Evolutionary conservation across 495 filamentous ascomycete genomes (phyloP).

Genomic region (Penicillium parvum): DNA sequence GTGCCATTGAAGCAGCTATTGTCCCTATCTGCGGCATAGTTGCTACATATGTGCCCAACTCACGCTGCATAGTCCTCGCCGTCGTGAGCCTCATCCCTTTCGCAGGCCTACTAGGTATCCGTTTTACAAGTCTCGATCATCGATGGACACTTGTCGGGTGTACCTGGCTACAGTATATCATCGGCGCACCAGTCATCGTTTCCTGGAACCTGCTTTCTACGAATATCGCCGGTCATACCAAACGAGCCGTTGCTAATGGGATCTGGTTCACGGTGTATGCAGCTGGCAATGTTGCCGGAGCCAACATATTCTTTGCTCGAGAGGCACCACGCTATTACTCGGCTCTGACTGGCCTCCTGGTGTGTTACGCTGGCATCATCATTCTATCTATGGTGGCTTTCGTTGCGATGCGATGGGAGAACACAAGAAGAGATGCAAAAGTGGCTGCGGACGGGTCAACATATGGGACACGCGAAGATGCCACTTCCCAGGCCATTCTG

Average conservation of each 20-base stretch:
- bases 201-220: constrained; percentile 53
- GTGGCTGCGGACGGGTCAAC: constrained; percentile 8
- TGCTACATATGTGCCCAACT: constrained; percentile 37
- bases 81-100: constrained; percentile 33
- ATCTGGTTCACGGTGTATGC: constrained; percentile 36
- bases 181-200: constrained; percentile 48
- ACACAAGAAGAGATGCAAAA: constrained; percentile 21
- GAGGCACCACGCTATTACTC: constrained; percentile 37
- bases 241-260: constrained; percentile 49
- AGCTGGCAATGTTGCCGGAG: constrained; percentile 40
- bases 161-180: constrained; percentile 46
- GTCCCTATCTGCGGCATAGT: constrained; percentile 34
- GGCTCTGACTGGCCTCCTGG: constrained; percentile 28
- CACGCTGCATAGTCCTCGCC: constrained; percentile 39
- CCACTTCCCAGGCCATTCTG: constrained; percentile 22
- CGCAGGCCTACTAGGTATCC: constrained; percentile 40
- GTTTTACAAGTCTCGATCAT: constrained; percentile 38
- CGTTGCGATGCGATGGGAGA: constrained; percentile 27
- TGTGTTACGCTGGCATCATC: constrained; percentile 36
- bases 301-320: constrained; percentile 39
- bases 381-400: constrained; percentile 21
- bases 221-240: constrained; percentile 64
- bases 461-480: constrained; percentile 12
- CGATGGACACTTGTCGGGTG: constrained; percentile 50
- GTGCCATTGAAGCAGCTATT: constrained; percentile 39